Percentiles rank a stretch among this genome's conserved stretches.
Evolutionary conservation across 148 eudicot species (phyloP).

Genomic region (Fagopyrum tataricum): DNA sequence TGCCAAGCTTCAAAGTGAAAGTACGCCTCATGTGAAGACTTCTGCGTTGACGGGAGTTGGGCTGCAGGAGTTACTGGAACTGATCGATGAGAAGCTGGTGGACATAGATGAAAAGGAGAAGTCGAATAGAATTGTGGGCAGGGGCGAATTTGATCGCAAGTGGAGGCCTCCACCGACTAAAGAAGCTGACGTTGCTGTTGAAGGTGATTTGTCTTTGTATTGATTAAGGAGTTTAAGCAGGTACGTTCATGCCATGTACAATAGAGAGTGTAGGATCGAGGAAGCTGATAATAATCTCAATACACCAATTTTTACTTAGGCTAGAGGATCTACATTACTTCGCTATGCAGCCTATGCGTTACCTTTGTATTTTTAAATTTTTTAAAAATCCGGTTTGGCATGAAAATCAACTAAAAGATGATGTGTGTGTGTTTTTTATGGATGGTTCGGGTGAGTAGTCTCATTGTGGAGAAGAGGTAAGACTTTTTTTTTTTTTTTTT

Average conservation of each 20-base stretch:
- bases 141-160: conserved; percentile 45
- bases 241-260: not conserved
- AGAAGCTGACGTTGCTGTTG: conserved; percentile 41
- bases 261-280: too few relatives aligned
- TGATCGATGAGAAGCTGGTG: conserved; percentile 61
- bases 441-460: too few relatives aligned
- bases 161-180: conserved; percentile 69
- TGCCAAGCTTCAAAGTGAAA: conserved; percentile 23
- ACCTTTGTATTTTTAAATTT: too few relatives aligned
- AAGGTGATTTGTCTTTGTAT: conserved; percentile 14
- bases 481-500: too few relatives aligned
- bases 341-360: too few relatives aligned
- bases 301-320: not conserved
- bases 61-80: conserved; percentile 68
- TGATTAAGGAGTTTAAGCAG: not conserved
- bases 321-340: too few relatives aligned
- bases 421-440: too few relatives aligned
- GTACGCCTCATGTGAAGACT: conserved; percentile 42
- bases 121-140: conserved; percentile 29
- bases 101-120: conserved; percentile 17
- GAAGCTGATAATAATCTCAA: not conserved
- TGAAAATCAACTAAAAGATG: too few relatives aligned
- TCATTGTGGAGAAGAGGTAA: too few relatives aligned
- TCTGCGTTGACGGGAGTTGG: conserved; percentile 81
- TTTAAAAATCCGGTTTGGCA: too few relatives aligned